A percentile compares a stretch with the other conserved stretches of the same genome.
phyloP scores from a whole-genome alignment of 495 filamentous ascomycete species.

The Lentithecium fluviatile region DNA sequence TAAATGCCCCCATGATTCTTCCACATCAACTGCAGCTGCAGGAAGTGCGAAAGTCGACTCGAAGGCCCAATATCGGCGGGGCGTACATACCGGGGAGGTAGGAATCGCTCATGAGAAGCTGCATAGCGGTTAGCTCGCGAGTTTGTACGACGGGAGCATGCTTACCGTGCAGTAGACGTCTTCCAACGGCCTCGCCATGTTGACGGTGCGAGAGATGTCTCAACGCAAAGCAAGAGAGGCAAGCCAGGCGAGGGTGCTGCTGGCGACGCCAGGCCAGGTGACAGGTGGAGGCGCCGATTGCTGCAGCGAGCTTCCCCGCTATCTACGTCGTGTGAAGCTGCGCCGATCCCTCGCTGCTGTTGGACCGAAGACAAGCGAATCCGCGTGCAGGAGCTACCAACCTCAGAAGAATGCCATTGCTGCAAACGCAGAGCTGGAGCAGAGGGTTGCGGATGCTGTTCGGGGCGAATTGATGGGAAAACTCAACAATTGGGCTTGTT shows the following conservation, averaged over 20 bases:
- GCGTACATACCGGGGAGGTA: conserved; percentile 76
- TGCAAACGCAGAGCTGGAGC: background rate
- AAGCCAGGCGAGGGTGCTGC: background rate
- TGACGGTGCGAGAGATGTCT: conserved; percentile 11
- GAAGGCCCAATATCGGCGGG: background rate
- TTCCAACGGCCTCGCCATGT: conserved; percentile 42
- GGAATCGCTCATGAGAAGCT: conserved; percentile 86
- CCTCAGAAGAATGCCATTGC: background rate
- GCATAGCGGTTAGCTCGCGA: conserved; percentile 36
- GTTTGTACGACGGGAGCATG: conserved; percentile 12
- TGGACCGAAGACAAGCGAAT: conserved; percentile 4
- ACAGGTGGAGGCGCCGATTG: background rate
- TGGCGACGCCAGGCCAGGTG: background rate
- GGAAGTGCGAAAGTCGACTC: background rate
- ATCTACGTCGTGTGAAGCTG: conserved; percentile 26
- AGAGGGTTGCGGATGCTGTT: background rate
- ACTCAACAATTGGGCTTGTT: too few relatives aligned
- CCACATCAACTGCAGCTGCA: conserved; percentile 15
- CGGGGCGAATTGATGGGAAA: background rate
- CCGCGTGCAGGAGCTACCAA: background rate
- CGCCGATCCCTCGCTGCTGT: conserved; percentile 22
- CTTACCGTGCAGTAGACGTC: conserved; percentile 61
- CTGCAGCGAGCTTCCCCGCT: conserved; percentile 27
- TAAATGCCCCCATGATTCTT: too few relatives aligned
- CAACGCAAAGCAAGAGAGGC: background rate